These are phyloP conservation scores for Prunus padus DNA, from an alignment of 306 rosid genomes.

Conservation along the genomic window DNA sequence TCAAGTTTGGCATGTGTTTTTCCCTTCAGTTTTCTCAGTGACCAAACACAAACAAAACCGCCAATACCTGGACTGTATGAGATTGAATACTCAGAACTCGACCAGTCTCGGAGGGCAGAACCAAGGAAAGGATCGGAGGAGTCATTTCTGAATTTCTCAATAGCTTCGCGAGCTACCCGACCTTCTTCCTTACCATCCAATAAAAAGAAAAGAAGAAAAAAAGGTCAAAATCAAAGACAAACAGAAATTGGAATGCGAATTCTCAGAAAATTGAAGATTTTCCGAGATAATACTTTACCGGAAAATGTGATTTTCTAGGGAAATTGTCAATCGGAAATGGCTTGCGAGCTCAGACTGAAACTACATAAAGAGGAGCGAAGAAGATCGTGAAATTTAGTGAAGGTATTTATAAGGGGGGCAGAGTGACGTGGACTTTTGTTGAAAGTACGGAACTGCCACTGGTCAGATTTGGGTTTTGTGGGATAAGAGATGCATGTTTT, in stretches of 20 bases:
- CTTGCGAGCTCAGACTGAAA: conserved; percentile 12
- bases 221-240: background rate
- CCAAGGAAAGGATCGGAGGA: conserved; percentile 73
- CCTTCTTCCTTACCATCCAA: conserved; percentile 17
- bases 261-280: background rate
- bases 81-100: conserved; percentile 85
- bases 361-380: conserved; percentile 23
- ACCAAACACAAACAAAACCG: conserved; percentile 6
- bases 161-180: conserved; percentile 27
- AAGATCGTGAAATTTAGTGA: background rate
- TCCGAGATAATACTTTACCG: conserved; percentile 18
- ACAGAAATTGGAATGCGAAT: background rate
- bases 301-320: conserved; percentile 26
- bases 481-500: too few relatives aligned
- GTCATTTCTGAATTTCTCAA: conserved; percentile 40
- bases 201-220: background rate
- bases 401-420: background rate
- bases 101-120: conserved; percentile 68
- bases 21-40: background rate
- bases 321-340: conserved; percentile 2
- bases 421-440: background rate
- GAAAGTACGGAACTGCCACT: too few relatives aligned
- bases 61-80: conserved; percentile 75
- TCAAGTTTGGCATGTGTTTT: background rate
- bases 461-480: too few relatives aligned